Base-by-base conservation (phyloP, 441 rosid species). In the Erodium moschatum region DNA sequence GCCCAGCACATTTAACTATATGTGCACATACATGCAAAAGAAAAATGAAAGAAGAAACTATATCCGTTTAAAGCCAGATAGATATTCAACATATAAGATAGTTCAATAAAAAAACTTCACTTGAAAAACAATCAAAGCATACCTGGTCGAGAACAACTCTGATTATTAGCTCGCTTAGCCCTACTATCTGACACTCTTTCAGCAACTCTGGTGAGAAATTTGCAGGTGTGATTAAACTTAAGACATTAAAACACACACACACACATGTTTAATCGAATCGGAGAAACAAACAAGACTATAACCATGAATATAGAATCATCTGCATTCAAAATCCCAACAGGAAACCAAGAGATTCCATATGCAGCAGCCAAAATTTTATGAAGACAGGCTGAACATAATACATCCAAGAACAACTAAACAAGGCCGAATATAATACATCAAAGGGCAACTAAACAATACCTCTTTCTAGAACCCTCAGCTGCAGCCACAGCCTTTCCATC, bases 381-480 rank as follows among this genome's bases (percentile, higher is more conserved):
- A 69, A 5, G 38, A 18, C 58, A 42, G 64, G 29, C 2, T 48
- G 70, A 75, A 70, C 71, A 21, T n/a, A 60, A 72, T 52, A 0
- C 38, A 5, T 52, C 9, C 63, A 52, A 56, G 62, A 61, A 70
- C 35, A 21, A 65, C 64, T 72, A 56, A 69, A n/a, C n/a, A 35
- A 50, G 64, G 31, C 3, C 42, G 69, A 76, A 72, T 70, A 21
- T n/a, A 60, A 72, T 50, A 0, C 33, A 5, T 52, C n/a, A 54
- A 46, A 64, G 58, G 56, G 71, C 29, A 24, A 63, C 65, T 72
- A 56, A 69, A 13, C n/a, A 35, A 40, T 77, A 90, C 98, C 96
- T 87, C 80, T 94, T 94, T 77, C 85, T 84, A 76, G 92, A 79
- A 72, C 83, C 79, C 72, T 91, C 97, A 69, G 84, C 80, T 66